Evolutionary conservation across 2,329 filamentous ascomycete genomes (phyloP).

Genomic region (Ceratocystiopsis sp.): DNA sequence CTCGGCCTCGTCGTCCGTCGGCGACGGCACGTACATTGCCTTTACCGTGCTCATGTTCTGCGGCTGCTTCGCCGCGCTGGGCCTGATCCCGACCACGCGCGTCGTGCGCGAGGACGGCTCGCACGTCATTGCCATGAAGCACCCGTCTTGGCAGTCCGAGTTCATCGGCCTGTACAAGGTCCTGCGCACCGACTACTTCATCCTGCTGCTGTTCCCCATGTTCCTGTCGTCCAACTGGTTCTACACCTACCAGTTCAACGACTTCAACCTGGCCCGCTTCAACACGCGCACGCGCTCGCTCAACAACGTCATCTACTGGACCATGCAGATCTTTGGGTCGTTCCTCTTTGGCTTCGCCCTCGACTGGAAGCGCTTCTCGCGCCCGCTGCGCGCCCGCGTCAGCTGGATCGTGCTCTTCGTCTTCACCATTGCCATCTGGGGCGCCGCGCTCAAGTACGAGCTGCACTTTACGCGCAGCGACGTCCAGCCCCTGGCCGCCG

Average conservation of each 20-base stretch:
- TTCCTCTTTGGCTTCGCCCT: slow-evolving; percentile 28
- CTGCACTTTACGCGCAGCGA: slow-evolving; percentile 12
- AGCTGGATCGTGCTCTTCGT: slow-evolving; percentile 29
- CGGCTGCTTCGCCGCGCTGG: no score
- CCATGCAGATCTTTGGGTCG: slow-evolving; percentile 35
- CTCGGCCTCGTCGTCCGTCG: neutral
- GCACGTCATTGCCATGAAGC: slow-evolving; percentile 51
- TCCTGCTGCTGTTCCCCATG: slow-evolving; percentile 54
- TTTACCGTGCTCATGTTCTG: no score
- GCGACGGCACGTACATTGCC: no score
- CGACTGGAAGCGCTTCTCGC: slow-evolving; percentile 24
- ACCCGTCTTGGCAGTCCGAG: slow-evolving; percentile 55
- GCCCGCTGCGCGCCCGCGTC: slow-evolving; percentile 25
- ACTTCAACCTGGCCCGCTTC: slow-evolving; percentile 1
- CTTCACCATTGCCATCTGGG: slow-evolving; percentile 35
- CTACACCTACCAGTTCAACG: slow-evolving; percentile 49
- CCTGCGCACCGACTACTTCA: slow-evolving; percentile 30
- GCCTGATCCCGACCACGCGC: no score
- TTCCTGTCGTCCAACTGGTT: slow-evolving; percentile 63
- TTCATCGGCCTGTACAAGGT: slow-evolving; percentile 43
- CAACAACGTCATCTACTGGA: slow-evolving; percentile 36
- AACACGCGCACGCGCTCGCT: slow-evolving; percentile 2
- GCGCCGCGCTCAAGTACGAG: slow-evolving; percentile 31
- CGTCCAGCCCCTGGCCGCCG: neutral
- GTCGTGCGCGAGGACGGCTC: slow-evolving; percentile 40